Evolutionary conservation across 2,329 filamentous ascomycete genomes (phyloP).

Genomic region (Bertia moriformis): DNA sequence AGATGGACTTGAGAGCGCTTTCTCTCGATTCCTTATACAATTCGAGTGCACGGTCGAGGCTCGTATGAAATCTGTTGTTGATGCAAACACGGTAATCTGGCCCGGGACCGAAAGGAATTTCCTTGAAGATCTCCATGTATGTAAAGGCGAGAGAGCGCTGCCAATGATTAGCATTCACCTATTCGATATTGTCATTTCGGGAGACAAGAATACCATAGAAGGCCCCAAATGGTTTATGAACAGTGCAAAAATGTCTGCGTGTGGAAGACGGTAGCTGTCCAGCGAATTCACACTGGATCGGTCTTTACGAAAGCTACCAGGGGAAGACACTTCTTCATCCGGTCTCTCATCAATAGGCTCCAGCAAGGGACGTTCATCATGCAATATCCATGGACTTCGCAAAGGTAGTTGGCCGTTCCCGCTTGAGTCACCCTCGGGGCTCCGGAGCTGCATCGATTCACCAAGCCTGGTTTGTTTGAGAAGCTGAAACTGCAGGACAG

Average conservation of each 20-base stretch:
- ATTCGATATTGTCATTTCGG: not conserved
- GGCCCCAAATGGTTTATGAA: constrained; percentile 51
- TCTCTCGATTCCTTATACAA: constrained; percentile 66
- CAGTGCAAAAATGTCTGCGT: constrained; percentile 45
- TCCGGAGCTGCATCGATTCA: not conserved
- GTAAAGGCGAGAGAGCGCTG: constrained; percentile 67
- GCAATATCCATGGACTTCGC: constrained; percentile 3
- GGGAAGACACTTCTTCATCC: not conserved
- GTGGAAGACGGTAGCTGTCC: no score
- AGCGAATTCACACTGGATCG: constrained; percentile 7
- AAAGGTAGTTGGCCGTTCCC: not conserved
- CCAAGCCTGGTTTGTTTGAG: not conserved
- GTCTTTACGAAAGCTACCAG: not conserved
- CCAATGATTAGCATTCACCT: not conserved
- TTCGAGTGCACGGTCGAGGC: constrained; percentile 64
- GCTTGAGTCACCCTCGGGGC: not conserved
- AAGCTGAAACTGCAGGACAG: constrained; percentile 40
- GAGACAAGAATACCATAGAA: constrained; percentile 31
- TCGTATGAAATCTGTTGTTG: constrained; percentile 67
- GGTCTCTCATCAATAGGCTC: not conserved
- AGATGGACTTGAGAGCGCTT: constrained; percentile 65
- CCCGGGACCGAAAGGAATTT: constrained; percentile 64
- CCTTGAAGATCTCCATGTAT: constrained; percentile 72
- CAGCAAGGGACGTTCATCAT: not conserved
- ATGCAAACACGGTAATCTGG: constrained; percentile 57